Percentiles rank a stretch among this genome's conserved stretches.
Evolutionary conservation across 495 filamentous ascomycete species (phyloP).

Genomic region (Daldinia caldariorum): DNA sequence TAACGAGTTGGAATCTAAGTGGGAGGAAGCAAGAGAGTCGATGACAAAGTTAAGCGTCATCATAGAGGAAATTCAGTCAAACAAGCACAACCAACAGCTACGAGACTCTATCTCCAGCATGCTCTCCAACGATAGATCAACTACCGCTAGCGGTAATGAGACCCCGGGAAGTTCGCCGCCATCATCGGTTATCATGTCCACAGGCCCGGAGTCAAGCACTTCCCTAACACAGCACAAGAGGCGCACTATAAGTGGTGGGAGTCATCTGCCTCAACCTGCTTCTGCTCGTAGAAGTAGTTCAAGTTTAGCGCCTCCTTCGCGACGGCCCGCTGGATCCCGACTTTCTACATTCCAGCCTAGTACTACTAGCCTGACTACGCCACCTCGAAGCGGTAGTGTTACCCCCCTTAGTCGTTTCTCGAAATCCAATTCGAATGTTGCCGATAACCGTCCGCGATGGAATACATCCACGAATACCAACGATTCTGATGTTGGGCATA

Average conservation of each 20-base stretch:
- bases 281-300: constrained; percentile 46
- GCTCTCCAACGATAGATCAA: constrained; percentile 84
- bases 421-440: constrained; percentile 57
- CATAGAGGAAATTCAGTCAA: constrained; percentile 75
- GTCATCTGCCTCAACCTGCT: constrained; percentile 56
- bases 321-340: constrained; percentile 45
- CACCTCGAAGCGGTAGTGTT: constrained; percentile 59
- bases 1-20: constrained; percentile 80
- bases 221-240: constrained; percentile 53
- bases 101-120: constrained; percentile 95
- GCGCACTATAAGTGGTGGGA: constrained; percentile 52
- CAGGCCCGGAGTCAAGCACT: constrained; percentile 61
- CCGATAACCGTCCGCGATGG: constrained; percentile 79
- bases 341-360: constrained; percentile 49
- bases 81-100: constrained; percentile 75
- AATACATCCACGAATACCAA: constrained; percentile 76
- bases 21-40: constrained; percentile 76
- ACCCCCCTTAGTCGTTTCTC: constrained; percentile 67
- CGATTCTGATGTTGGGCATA: constrained; percentile 73
- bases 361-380: constrained; percentile 52
- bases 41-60: constrained; percentile 78
- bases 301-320: constrained; percentile 44
- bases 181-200: constrained; percentile 81
- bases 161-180: constrained; percentile 91
- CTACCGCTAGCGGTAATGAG: constrained; percentile 73